Conservation (phyloP, 495 filamentous ascomycete genomes). For the Patellaria atrata region DNA sequence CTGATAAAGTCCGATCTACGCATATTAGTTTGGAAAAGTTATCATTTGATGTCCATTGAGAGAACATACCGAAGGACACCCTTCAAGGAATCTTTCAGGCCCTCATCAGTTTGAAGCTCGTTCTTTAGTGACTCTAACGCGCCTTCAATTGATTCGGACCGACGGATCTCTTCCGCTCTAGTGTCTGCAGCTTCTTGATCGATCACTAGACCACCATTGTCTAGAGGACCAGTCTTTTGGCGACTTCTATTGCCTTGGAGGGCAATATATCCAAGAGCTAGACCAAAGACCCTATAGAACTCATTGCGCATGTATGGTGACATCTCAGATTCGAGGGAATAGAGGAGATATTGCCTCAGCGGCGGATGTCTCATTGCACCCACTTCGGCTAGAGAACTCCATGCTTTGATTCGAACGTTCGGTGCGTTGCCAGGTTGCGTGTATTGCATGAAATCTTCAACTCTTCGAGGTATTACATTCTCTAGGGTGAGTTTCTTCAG, state of each 20-base stretch:
- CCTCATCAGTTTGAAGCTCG: conserved; percentile 47
- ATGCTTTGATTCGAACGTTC: conserved; percentile 66
- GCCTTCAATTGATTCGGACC: conserved; percentile 60
- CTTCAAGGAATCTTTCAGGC: conserved; percentile 62
- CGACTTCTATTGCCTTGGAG: conserved; percentile 43
- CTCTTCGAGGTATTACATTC: conserved; percentile 43
- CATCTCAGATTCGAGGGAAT: conserved; percentile 55
- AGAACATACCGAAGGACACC: conserved; percentile 52
- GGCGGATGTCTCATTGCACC: conserved; percentile 49
- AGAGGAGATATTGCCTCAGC: conserved; percentile 56
- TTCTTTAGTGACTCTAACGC: conserved; percentile 61
- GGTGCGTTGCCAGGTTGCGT: conserved; percentile 64
- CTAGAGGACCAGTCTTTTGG: conserved; percentile 18
- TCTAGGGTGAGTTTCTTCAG: conserved; percentile 59
- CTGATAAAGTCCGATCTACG: conserved; percentile 50
- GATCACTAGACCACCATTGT: conserved; percentile 56
- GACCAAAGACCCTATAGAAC: conserved; percentile 52
- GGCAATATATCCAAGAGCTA: conserved; percentile 64
- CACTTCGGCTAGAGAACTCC: conserved; percentile 64
- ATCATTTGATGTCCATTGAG: too few relatives aligned
- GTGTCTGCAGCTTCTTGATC: conserved; percentile 55
- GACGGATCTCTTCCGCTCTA: conserved; percentile 52
- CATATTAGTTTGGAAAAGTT: conserved; percentile 15
- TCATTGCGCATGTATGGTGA: conserved; percentile 66
- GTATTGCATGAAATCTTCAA: conserved; percentile 65